Evolutionary conservation across 1,284 basidiomycete species (phyloP).

Genomic region (Coniophora puteana): DNA sequence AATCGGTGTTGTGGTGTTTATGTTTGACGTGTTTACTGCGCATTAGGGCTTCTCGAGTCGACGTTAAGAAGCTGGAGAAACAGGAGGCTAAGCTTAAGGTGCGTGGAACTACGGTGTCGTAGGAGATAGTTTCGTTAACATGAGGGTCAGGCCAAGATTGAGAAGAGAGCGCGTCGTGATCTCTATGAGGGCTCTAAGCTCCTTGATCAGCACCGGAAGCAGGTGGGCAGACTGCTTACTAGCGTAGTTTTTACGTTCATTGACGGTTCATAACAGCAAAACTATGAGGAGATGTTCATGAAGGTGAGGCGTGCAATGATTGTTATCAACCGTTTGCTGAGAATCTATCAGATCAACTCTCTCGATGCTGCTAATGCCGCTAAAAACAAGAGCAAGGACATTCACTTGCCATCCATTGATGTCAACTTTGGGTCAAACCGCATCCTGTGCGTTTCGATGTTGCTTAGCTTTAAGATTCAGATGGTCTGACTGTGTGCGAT

Average conservation of each 20-base stretch:
- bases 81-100: slow-evolving; percentile 96
- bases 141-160: slow-evolving; percentile 79
- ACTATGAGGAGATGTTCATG: slow-evolving; percentile 99
- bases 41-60: slow-evolving; percentile 85
- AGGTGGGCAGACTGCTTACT: slow-evolving; percentile 42
- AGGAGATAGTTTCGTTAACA: slow-evolving; percentile 1
- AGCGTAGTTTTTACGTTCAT: slow-evolving; percentile 1
- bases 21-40: slow-evolving; percentile 14
- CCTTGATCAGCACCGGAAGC: slow-evolving; percentile 89
- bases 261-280: slow-evolving; percentile 56
- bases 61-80: slow-evolving; percentile 97
- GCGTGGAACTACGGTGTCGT: slow-evolving; percentile 11
- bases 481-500: slow-evolving; percentile 8
- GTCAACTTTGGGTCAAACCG: slow-evolving; percentile 93
- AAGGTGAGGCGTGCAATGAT: slow-evolving; percentile 44
- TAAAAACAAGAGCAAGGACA: slow-evolving; percentile 96
- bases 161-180: slow-evolving; percentile 87
- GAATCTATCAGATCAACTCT: slow-evolving; percentile 81
- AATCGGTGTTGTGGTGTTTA: slow-evolving; percentile 8
- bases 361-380: slow-evolving; percentile 76
- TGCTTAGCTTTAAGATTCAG: slow-evolving; percentile 12
- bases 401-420: slow-evolving; percentile 94
- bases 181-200: slow-evolving; percentile 96
- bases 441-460: slow-evolving; percentile 68
- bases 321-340: background rate